Conservation (phyloP, 305 asterid species). For the Fraxinus xanthoxyloides region DNA sequence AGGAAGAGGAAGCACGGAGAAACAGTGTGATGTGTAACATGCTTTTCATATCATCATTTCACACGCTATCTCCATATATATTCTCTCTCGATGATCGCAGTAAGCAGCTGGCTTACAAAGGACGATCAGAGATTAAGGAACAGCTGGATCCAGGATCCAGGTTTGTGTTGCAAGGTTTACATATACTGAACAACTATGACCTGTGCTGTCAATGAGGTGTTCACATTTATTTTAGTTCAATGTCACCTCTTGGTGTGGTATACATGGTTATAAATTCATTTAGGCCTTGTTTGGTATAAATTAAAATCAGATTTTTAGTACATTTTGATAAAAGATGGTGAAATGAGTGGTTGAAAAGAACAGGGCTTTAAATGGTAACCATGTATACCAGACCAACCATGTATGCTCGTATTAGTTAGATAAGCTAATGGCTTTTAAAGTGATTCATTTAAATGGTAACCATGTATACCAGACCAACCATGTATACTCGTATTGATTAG, state of each 20-base stretch:
- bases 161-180: conserved; percentile 44
- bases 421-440: not conserved
- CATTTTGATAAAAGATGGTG: too few relatives aligned
- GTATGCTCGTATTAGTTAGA: not conserved
- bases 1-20: conserved; percentile 95
- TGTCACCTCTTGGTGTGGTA: conserved; percentile 4
- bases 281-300: too few relatives aligned
- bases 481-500: not conserved
- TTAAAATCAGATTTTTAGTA: too few relatives aligned
- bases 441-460: not conserved
- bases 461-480: not conserved
- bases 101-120: conserved; percentile 64
- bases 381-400: not conserved
- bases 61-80: conserved; percentile 83
- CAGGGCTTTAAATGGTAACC: too few relatives aligned
- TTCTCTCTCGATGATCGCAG: conserved; percentile 83
- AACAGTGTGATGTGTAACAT: conserved; percentile 86
- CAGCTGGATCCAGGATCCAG: conserved; percentile 81
- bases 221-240: not conserved
- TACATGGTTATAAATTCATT: not conserved
- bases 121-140: conserved; percentile 58
- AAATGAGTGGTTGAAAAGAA: too few relatives aligned
- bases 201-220: not conserved
- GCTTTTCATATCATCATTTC: conserved; percentile 80
- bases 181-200: not conserved